Evolutionary conservation across 768 basidiomycete genomes (phyloP).

Genomic region (Auriscalpium microsporum): DNA sequence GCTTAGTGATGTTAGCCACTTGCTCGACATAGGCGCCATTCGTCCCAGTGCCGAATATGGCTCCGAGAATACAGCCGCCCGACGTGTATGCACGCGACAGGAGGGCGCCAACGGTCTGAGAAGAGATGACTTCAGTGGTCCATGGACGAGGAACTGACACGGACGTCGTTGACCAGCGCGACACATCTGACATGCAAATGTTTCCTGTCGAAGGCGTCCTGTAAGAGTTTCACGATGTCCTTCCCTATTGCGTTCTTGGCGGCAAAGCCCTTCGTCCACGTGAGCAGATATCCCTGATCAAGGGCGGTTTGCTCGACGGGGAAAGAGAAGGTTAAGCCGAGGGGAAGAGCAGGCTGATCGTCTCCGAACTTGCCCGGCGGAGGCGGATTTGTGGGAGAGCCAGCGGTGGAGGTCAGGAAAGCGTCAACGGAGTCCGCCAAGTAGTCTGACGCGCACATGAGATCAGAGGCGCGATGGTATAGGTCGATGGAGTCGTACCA

Average conservation of each 20-base stretch:
- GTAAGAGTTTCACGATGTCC: slow-evolving; percentile 83
- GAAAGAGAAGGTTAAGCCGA: slow-evolving; percentile 96
- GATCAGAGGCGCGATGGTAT: neutral
- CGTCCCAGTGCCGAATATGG: slow-evolving; percentile 97
- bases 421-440: slow-evolving; percentile 95
- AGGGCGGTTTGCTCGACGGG: slow-evolving; percentile 96
- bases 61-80: slow-evolving; percentile 81
- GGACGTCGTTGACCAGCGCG: slow-evolving; percentile 89
- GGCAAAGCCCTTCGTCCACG: slow-evolving; percentile 95
- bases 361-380: slow-evolving; percentile 29
- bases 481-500: slow-evolving; percentile 36
- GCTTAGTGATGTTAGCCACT: slow-evolving; percentile 75
- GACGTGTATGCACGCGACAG: slow-evolving; percentile 90
- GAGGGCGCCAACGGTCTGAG: slow-evolving; percentile 89
- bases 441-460: slow-evolving; percentile 56
- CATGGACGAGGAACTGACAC: slow-evolving; percentile 19
- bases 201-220: slow-evolving; percentile 87
- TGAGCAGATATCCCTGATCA: slow-evolving; percentile 81
- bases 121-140: slow-evolving; percentile 1
- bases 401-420: slow-evolving; percentile 65
- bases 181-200: slow-evolving; percentile 88
- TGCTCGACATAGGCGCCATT: slow-evolving; percentile 97
- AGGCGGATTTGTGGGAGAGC: neutral
- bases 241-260: slow-evolving; percentile 84
- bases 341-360: slow-evolving; percentile 33